phyloP scores from a whole-genome alignment of 176 grass and related monocot genomes.

The Puccinellia tenuiflora region DNA sequence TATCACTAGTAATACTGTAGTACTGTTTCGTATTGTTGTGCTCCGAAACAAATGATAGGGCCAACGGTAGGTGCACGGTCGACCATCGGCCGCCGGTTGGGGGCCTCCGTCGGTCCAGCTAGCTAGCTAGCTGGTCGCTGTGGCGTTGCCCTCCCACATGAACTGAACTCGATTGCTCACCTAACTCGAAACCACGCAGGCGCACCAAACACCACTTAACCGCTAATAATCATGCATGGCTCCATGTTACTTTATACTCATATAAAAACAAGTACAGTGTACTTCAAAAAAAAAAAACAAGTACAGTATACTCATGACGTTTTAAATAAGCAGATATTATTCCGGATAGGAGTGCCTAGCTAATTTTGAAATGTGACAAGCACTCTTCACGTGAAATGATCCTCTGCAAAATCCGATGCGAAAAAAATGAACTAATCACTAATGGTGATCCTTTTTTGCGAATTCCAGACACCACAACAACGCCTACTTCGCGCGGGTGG shows the following conservation, averaged over 20 bases:
- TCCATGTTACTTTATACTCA: not conserved
- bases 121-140: not conserved
- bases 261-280: too few species aligned
- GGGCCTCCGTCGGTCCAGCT: slow-evolving; percentile 6
- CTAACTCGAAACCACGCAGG: not conserved
- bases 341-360: not conserved
- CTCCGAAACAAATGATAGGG: not conserved
- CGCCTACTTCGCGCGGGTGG: slow-evolving; percentile 70
- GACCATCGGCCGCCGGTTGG: slow-evolving; percentile 2
- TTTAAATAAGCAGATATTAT: not conserved
- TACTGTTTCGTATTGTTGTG: not conserved
- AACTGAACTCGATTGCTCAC: slow-evolving; percentile 31
- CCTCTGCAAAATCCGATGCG: not conserved
- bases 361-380: not conserved
- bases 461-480: slow-evolving; percentile 60
- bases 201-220: not conserved
- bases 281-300: too few species aligned
- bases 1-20: too few species aligned
- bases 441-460: not conserved
- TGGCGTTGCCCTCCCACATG: not conserved
- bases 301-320: not conserved
- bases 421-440: not conserved
- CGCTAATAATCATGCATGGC: not conserved
- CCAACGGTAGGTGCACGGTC: not conserved
- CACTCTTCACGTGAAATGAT: not conserved